Evolutionary conservation across 1,284 basidiomycete genomes (phyloP), one percentile per base, ranked within the genome.

Genomic region (Heterobasidion parviporum): DNA sequence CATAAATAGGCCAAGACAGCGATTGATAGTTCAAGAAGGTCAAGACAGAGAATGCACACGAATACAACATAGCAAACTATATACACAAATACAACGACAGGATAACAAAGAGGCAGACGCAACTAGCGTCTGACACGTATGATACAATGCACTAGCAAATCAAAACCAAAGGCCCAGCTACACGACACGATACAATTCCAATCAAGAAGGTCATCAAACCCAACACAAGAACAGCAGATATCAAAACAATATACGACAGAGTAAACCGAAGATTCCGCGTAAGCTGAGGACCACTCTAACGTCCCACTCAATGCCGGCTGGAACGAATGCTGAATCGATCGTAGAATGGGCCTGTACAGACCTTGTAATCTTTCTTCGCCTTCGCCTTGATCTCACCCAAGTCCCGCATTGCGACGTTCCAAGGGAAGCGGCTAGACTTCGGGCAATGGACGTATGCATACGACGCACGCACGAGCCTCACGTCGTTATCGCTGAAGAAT

Each of bases 341-440:
- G 36, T 62, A 61, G 26, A 61, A 61, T 2, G 54, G 38, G 14
- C 54, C 48, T 5, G 57, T 50, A 34, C 59, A 33, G 0, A 57
- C 54, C 43, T 61, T 59, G 43, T 56, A 57, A 18, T 52, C 50
- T 16, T 38, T 41, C 8, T 44, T 38, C 4, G 56, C 60, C 8
- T 46, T 36, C 10, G 59, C 34, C 53, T 62, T 62, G 46, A 61
- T 61, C 14, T 18, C 41, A 7, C 60, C 44, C 34, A 62, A 43
- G 45, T 59, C 60, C 10, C 60, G 56, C 54, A 61, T 59, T 6
- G 60, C 57, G 18, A 62, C 61, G 50, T 56, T 57, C 55, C 57
- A 62, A 6, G 61, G 61, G 55, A 59, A 56, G 9, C 60, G 54
- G n/a, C 54, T n/a, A 1, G 46, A 16, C 41, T 4, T 57, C 43